These are phyloP conservation scores for Cyberlindnera nakhonratchasimensis DNA, from an alignment of 805 yeast species.

Conservation along the genomic window DNA sequence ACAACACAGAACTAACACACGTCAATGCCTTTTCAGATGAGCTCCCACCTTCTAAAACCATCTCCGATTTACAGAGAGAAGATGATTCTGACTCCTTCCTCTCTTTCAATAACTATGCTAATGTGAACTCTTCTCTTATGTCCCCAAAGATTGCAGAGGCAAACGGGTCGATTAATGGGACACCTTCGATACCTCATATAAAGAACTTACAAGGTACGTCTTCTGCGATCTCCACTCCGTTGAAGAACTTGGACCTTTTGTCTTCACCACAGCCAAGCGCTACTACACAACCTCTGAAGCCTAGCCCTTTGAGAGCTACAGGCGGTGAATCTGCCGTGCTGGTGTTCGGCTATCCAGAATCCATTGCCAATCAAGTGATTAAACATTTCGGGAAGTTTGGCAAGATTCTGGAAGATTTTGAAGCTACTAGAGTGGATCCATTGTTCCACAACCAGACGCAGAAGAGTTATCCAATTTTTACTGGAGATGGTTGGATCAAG, in stretches of 20 bases:
- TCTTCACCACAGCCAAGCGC: not conserved
- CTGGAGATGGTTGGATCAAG: constrained; percentile 91
- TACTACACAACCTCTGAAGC: constrained; percentile 1
- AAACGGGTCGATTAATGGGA: constrained; percentile 5
- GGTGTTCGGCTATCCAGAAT: constrained; percentile 87
- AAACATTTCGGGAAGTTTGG: constrained; percentile 80
- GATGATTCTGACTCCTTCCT: constrained; percentile 28
- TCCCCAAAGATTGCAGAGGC: constrained; percentile 8
- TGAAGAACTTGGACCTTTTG: constrained; percentile 7
- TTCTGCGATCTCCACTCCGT: constrained; percentile 22
- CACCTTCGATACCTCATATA: constrained; percentile 1
- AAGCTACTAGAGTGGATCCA: constrained; percentile 33
- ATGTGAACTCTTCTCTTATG: constrained; percentile 8
- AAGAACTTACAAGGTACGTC: constrained; percentile 1
- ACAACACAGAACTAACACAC: constrained; percentile 22
- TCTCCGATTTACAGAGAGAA: constrained; percentile 40
- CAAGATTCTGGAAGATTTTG: constrained; percentile 69
- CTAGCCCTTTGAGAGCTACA: constrained; percentile 1
- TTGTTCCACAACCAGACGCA: constrained; percentile 21
- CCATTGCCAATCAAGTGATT: constrained; percentile 61
- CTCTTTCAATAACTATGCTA: constrained; percentile 19
- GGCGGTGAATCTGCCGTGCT: constrained; percentile 60
- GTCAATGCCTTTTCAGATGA: constrained; percentile 36
- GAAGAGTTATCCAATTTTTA: constrained; percentile 60
- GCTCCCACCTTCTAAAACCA: constrained; percentile 39